A percentile compares a stretch with the other conserved stretches of the same genome.
phyloP scores from a whole-genome alignment of 2,329 filamentous ascomycete species.

The Chaetomiaceae sp. region DNA sequence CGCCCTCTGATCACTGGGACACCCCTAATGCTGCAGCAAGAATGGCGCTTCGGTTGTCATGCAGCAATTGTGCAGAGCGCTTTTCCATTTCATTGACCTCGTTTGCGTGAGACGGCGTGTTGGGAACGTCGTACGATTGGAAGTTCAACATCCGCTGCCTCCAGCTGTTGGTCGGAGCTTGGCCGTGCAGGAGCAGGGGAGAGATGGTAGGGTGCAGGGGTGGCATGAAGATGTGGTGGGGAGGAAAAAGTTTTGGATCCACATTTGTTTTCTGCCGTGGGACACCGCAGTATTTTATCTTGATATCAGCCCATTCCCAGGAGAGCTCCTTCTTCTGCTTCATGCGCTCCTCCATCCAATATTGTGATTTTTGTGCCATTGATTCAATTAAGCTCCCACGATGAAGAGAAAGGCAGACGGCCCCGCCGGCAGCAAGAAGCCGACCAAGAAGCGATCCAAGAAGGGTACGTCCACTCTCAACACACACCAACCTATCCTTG shows the following conservation, averaged over 20 bases:
- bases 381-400: slow-evolving; percentile 27
- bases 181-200: background rate
- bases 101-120: no score
- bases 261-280: slow-evolving; percentile 12
- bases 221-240: no score
- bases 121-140: background rate
- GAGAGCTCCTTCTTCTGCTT: slow-evolving; percentile 2
- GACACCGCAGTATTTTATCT: slow-evolving; percentile 18
- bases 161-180: no score
- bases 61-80: slow-evolving; percentile 8
- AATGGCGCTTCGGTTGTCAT: slow-evolving; percentile 24
- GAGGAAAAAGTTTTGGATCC: slow-evolving; percentile 16
- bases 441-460: slow-evolving; percentile 51
- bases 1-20: background rate
- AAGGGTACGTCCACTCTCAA: slow-evolving; percentile 32
- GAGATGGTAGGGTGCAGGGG: background rate
- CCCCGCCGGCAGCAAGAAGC: slow-evolving; percentile 39
- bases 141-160: no score
- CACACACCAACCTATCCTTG: no score
- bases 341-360: background rate
- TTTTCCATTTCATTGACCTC: background rate
- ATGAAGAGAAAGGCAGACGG: slow-evolving; percentile 59
- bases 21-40: background rate
- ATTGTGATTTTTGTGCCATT: background rate
- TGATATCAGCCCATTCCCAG: slow-evolving; percentile 23